Evolutionary conservation across 805 yeast species (phyloP).

Genomic region (Candida argentea): DNA sequence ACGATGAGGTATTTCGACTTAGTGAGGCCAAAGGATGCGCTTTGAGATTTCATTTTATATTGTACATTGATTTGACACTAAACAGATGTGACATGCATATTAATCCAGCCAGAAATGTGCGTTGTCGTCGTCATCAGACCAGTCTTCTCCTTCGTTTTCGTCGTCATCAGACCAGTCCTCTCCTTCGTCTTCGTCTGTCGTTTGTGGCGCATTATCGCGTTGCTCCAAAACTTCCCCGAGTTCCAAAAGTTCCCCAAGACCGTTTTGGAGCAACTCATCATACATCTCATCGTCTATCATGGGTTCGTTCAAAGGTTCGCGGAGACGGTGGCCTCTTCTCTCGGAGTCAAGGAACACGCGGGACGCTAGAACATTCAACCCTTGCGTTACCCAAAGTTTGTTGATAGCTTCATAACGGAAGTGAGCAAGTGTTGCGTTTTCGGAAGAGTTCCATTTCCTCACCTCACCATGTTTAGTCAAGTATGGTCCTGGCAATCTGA

Average conservation of each 20-base stretch:
- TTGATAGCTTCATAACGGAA: conserved; percentile 48
- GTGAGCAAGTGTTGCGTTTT: conserved; percentile 46
- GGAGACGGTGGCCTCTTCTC: too few relatives aligned
- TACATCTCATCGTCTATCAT: too few relatives aligned
- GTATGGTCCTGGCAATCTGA: conserved; percentile 53
- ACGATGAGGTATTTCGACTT: background rate
- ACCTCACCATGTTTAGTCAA: conserved; percentile 70
- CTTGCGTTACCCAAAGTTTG: conserved; percentile 53
- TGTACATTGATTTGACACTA: conserved; percentile 1
- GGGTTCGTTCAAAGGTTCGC: too few relatives aligned
- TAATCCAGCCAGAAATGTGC: conserved; percentile 1
- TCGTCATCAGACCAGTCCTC: conserved; percentile 2
- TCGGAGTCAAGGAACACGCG: too few relatives aligned
- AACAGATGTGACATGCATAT: conserved; percentile 1
- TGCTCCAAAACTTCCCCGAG: conserved; percentile 20
- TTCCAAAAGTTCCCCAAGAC: too few relatives aligned
- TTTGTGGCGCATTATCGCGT: conserved; percentile 4
- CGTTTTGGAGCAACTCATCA: too few relatives aligned
- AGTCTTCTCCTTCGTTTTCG: conserved; percentile 3
- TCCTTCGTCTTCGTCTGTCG: conserved; percentile 2
- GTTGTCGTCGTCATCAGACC: conserved; percentile 1
- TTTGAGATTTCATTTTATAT: background rate
- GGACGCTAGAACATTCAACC: conserved; percentile 44
- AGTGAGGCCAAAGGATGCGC: too few relatives aligned
- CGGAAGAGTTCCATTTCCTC: conserved; percentile 42